Base-by-base conservation (phyloP, 495 filamentous ascomycete genomes). In the Hamigera avellanea region DNA sequence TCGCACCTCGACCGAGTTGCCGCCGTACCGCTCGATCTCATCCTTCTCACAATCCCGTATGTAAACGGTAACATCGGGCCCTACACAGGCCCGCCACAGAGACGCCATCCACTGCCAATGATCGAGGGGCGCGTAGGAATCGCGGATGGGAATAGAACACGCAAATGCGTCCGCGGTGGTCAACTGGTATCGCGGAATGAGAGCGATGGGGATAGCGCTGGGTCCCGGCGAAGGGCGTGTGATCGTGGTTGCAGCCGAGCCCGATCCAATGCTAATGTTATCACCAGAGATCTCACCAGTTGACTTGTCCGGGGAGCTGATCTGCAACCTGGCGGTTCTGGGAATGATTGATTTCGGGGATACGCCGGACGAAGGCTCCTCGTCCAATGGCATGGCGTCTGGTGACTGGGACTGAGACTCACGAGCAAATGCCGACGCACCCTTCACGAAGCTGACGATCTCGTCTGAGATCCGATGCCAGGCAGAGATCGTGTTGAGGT, bases 41-140 rank as follows among this genome's bases (percentile, higher is more conserved):
- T 70, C 67, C 27, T 51, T 56, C n/a, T 49, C 41, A 32, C 59
- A 61, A 14, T 62, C 58, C 14, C 61, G 50, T 19, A 67, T 52
- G 43, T 60, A 89, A 14, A 98, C 72, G 0, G 86, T 93, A 41
- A 95, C 66, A 59, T 98, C 91, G 0, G 88, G 75, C 0, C 85
- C 87, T 0, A 89, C 72, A 35, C 84, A 82, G 1, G 83, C 82
- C 1, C 88, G 79, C 89, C 89, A 98, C 2, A 95, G 70, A 34
- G 83, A 91, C 18, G 89, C 91, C 67, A 89, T 85, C 91, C 91
- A 95, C 58, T 95, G 86, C 91, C 91, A 98, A 53, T 98, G 91
- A 49, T 98, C 86, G 19, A 84, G 64, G 0, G 84, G 78, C 1
- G 73, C 72, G 52, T 93, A 94, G 2, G 74, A 65, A 45, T 95